Base-by-base conservation (phyloP, 768 basidiomycete genomes). In the Lactifluus hygrophoroides region DNA sequence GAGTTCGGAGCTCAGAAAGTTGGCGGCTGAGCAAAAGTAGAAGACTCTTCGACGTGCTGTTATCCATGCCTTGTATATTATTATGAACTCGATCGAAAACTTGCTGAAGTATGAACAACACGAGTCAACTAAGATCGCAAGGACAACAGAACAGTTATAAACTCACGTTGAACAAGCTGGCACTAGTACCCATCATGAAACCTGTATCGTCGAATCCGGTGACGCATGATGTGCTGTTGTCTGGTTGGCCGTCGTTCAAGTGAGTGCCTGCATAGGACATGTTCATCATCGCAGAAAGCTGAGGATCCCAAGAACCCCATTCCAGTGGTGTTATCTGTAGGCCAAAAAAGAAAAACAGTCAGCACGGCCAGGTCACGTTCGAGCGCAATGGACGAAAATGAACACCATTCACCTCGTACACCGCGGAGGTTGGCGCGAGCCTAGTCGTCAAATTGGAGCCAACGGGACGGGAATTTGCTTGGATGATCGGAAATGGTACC, bases 151-250 rank as follows among this genome's bases (percentile, higher is more conserved):
- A 3, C 3, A 19, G 25, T 2, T 23, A 0, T 21, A 56, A 50
- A 43, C 73, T 56, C 62, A 81, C 83, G 62, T 83, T 84, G 71
- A 88, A 88, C 25, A 86, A 68, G 63, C 79, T 84, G 17, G 86
- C 80, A 37, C 88, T 89, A 2, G 81, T 81, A 9, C 86, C 90
- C 76, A 89, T 85, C 34, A 91, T 68, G 67, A 89, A 92, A 0
- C 77, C 79, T 0, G 78, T 80, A 68, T 86, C 86, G 66, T 91
- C 88, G 64, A 90, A 91, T 7, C 83, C 84, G 5, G 77, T 80
- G 13, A 84, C 83, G 68, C 92, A 94, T 1, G 79, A 70, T 11
- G 81, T 78, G 6, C 73, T 69, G 59, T 80, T 82, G 11, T 70
- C 72, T 0, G 85, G 77, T 57, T 73, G 66, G 3, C 86, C 88